A percentile compares a stretch with the other conserved stretches of the same genome.
Conservation (phyloP, 192 early-diverging fungal species). For the Coemansia umbellata region DNA sequence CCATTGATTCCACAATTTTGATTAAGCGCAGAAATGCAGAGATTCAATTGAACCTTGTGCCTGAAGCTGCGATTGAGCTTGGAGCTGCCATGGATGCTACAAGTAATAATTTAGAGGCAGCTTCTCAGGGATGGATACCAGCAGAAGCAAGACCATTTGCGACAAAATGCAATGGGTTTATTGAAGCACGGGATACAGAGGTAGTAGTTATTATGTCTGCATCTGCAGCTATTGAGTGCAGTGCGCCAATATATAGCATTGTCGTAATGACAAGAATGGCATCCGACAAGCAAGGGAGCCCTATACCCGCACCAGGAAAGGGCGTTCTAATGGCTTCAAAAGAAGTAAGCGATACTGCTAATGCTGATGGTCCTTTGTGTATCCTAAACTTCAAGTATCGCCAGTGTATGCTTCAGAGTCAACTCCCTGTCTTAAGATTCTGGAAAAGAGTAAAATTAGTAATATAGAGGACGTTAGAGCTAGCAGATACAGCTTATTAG, state of each 20-base stretch:
- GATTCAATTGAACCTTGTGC: conserved; percentile 85
- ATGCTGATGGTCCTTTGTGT: conserved; percentile 45
- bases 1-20: too few relatives aligned
- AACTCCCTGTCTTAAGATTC: background rate
- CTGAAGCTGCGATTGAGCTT: conserved; percentile 82
- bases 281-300: conserved; percentile 89
- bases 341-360: conserved; percentile 53
- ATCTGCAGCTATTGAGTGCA: conserved; percentile 78
- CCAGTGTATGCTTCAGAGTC: conserved; percentile 62
- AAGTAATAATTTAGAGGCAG: conserved; percentile 75
- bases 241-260: conserved; percentile 84
- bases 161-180: conserved; percentile 82
- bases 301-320: conserved; percentile 89
- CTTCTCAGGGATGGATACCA: conserved; percentile 78
- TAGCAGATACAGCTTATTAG: conserved; percentile 32
- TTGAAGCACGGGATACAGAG: conserved; percentile 86
- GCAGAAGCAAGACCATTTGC: conserved; percentile 86
- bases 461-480: conserved; percentile 1
- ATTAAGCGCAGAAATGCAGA: too few relatives aligned
- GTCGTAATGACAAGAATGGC: conserved; percentile 82
- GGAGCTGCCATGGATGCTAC: conserved; percentile 96
- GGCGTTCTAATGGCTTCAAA: conserved; percentile 86
- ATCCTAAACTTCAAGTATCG: conserved; percentile 82
- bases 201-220: conserved; percentile 85
- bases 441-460: background rate